Evolutionary conservation across 1,139 yeast genomes (phyloP).

Genomic region (Trichomonascaceae sp.): DNA sequence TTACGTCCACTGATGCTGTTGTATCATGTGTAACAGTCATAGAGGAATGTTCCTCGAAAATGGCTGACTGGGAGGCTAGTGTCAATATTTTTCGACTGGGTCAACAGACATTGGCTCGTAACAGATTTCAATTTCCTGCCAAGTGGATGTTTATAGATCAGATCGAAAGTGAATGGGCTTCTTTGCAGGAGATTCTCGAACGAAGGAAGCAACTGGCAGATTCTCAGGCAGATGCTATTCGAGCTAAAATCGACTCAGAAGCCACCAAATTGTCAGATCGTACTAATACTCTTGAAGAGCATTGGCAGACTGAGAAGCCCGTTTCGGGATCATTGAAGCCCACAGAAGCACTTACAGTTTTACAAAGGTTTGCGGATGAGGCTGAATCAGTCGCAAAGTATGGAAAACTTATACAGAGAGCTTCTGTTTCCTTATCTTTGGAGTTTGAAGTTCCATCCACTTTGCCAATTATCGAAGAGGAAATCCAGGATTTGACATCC

Average conservation of each 20-base stretch:
- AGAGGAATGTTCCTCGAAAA: constrained; percentile 25
- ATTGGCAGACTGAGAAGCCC: constrained; percentile 52
- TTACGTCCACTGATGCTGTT: constrained; percentile 35
- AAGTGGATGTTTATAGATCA: constrained; percentile 65
- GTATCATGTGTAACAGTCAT: constrained; percentile 35
- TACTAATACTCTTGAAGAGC: constrained; percentile 28
- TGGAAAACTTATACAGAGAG: constrained; percentile 34
- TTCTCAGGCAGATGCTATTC: constrained; percentile 40
- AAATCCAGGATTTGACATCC: constrained; percentile 49
- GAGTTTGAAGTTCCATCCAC: constrained; percentile 32
- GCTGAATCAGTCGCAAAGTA: constrained; percentile 24
- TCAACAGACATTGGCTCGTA: constrained; percentile 42
- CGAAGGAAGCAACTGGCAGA: constrained; percentile 39
- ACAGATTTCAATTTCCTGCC: constrained; percentile 44
- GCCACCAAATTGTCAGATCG: constrained; percentile 37
- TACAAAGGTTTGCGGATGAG: constrained; percentile 41
- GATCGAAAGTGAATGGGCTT: constrained; percentile 45
- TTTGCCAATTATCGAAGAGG: constrained; percentile 39
- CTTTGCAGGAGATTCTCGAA: constrained; percentile 41
- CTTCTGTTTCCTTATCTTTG: constrained; percentile 41
- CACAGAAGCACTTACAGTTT: constrained; percentile 42
- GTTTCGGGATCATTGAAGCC: constrained; percentile 44
- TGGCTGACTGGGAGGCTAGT: constrained; percentile 31
- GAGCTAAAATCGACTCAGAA: constrained; percentile 41
- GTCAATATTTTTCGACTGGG: constrained; percentile 35